Evolutionary conservation across 1,139 yeast genomes (phyloP).

Genomic region (Zhuliangozyma parablackwelliae): DNA sequence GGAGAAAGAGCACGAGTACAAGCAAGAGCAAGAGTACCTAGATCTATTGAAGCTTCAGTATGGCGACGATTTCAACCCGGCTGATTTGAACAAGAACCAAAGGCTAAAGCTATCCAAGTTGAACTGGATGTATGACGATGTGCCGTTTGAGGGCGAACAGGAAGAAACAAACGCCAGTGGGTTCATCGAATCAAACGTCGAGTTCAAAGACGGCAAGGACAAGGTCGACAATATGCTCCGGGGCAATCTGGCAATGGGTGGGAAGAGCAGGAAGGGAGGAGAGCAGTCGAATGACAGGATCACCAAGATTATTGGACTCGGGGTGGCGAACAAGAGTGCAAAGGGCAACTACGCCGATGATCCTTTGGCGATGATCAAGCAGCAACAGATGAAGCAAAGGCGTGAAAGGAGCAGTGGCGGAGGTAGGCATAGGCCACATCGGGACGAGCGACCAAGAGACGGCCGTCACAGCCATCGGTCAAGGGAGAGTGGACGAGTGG

Average conservation of each 20-base stretch:
- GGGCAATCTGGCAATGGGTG: conserved; percentile 15
- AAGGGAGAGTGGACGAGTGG: background rate
- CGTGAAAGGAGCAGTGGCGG: background rate
- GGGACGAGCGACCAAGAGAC: conserved; percentile 10
- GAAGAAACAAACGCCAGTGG: conserved; percentile 22
- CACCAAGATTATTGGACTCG: conserved; percentile 15
- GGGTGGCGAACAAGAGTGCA: conserved; percentile 8
- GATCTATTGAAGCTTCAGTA: conserved; percentile 55
- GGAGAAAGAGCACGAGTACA: conserved; percentile 61
- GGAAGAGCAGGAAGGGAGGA: conserved; percentile 6
- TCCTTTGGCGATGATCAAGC: conserved; percentile 49
- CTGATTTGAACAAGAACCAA: conserved; percentile 29
- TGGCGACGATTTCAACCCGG: conserved; percentile 23
- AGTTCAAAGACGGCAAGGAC: conserved; percentile 31
- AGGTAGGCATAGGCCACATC: conserved; percentile 1
- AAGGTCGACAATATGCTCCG: conserved; percentile 30
- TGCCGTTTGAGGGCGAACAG: conserved; percentile 10
- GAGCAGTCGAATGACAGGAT: conserved; percentile 8
- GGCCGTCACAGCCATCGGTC: conserved; percentile 5
- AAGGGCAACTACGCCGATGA: conserved; percentile 35
- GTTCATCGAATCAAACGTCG: conserved; percentile 30
- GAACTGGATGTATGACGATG: conserved; percentile 83
- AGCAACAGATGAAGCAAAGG: conserved; percentile 24
- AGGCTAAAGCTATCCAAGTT: conserved; percentile 49
- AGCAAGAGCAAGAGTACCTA: conserved; percentile 58